Evolutionary conservation across 441 rosid species (phyloP), one percentile per base, ranked within the genome.

Genomic region (Populus hybrid): DNA sequence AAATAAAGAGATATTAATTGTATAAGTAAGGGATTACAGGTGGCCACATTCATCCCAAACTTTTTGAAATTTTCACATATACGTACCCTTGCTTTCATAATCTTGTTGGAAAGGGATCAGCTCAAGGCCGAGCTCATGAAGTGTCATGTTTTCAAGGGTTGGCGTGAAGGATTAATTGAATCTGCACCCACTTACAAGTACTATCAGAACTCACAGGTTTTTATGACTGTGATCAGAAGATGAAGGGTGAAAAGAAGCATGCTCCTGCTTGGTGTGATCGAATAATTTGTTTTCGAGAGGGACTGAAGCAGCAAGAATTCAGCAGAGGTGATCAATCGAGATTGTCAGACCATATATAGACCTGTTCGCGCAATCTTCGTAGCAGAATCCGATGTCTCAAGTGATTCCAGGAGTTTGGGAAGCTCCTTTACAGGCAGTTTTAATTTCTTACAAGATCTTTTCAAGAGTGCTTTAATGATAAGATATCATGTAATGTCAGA

Each of bases 181-280:
- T 95, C 94, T 66, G 92, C 97, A 73, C 99, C 99, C 18, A 95
- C 99, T 16, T 95, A 95, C 84, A 95, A 95, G 79, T 95, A 93
- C 77, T 78, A 83, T 36, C 36, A 76, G 8, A 82, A 93, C 77
- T 93, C 99, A 2, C 97, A 95, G 56, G 78, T 80, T 78, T 94
- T 71, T 97, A 83, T 6, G 90, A 29, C 50, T 94, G 87, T 80
- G 79, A 83, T 45, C 82, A 81, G 50, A 88, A 87, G 67, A 86
- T 92, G 20, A 92, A 91, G 74, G 61, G 61, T 53, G 91, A 87
- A 23, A 94, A 90, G 56, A 90, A 86, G 0, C 93, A 98, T 14
- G 87, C 86, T 18, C 99, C 99, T 29, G 99, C 99, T 68, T 94
- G 77, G 77, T 74, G 77, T 20, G 77, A 74, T 64, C 50, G 71